Evolutionary conservation across 2,329 filamentous ascomycete species (phyloP).

Genomic region (Bipolaris victoriae): DNA sequence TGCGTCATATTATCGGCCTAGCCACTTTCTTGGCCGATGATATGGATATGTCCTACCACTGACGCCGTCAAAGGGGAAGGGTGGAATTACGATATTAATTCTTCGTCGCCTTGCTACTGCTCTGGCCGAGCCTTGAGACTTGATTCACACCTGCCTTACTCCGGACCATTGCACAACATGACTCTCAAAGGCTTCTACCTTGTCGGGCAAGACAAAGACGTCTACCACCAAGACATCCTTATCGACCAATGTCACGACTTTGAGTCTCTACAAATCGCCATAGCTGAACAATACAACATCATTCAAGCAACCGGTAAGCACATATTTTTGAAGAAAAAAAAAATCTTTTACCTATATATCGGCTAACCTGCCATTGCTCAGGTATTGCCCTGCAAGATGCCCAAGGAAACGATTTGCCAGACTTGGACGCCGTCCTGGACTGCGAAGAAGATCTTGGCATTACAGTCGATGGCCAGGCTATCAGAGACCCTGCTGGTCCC

Average conservation of each 20-base stretch:
- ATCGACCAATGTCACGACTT: slow-evolving; percentile 26
- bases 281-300: slow-evolving; percentile 25
- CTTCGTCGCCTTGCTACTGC: neutral
- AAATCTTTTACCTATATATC: neutral
- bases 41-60: neutral
- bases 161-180: slow-evolving; percentile 5
- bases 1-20: slow-evolving; percentile 5
- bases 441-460: slow-evolving; percentile 21
- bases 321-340: no score
- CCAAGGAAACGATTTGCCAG: slow-evolving; percentile 14
- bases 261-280: slow-evolving; percentile 19
- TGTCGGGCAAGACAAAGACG: slow-evolving; percentile 19
- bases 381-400: slow-evolving; percentile 21
- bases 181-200: slow-evolving; percentile 26
- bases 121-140: neutral
- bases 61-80: neutral
- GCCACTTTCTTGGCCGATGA: slow-evolving; percentile 1
- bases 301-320: slow-evolving; percentile 15
- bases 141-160: neutral
- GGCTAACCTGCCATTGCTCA: neutral
- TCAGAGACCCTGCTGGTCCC: slow-evolving; percentile 18
- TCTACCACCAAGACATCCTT: slow-evolving; percentile 23
- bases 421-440: slow-evolving; percentile 21
- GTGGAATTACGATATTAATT: neutral
- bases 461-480: slow-evolving; percentile 18